These are phyloP conservation scores for Pseudogymnoascus sp. DNA, from an alignment of 2,329 filamentous ascomycete species.

Conservation along the genomic window DNA sequence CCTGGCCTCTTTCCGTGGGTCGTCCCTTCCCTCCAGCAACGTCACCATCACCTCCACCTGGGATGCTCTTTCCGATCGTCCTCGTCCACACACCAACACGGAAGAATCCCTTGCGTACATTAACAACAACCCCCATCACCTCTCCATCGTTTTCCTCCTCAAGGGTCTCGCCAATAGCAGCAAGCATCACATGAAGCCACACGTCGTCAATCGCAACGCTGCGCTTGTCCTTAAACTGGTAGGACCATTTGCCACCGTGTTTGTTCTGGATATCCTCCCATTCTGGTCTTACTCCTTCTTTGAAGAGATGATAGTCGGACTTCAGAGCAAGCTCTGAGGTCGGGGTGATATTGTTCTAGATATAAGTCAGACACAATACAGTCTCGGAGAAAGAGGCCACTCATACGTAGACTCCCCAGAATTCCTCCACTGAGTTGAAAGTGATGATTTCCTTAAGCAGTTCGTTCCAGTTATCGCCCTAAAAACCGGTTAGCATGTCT, in stretches of 20 bases:
- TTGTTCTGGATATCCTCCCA: conserved; percentile 99
- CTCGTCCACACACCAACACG: conserved; percentile 96
- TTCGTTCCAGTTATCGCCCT: conserved; percentile 99
- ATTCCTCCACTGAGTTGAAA: conserved; percentile 97
- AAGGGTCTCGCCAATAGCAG: conserved; percentile 93
- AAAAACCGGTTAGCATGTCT: conserved; percentile 19
- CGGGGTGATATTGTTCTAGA: conserved; percentile 93
- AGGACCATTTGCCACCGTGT: conserved; percentile 98
- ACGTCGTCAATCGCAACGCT: conserved; percentile 85
- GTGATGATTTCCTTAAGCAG: conserved; percentile 97
- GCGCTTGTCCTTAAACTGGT: conserved; percentile 95
- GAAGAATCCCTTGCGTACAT: conserved; percentile 97
- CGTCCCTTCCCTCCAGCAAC: conserved; percentile 71
- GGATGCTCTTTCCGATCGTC: conserved; percentile 78
- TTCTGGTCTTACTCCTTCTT: conserved; percentile 90
- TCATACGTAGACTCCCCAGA: conserved; percentile 98
- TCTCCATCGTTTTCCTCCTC: conserved; percentile 96
- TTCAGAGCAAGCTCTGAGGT: conserved; percentile 94
- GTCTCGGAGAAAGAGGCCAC: background rate
- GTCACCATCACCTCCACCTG: conserved; percentile 65
- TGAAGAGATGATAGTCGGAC: conserved; percentile 99
- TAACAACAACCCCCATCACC: conserved; percentile 98
- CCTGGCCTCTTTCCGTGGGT: conserved; percentile 71
- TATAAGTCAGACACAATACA: conserved; percentile 13
- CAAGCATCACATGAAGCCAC: conserved; percentile 95